These are phyloP conservation scores for Arthrocladium fulminans DNA, from an alignment of 2,329 filamentous ascomycete genomes.

Conservation along the genomic window DNA sequence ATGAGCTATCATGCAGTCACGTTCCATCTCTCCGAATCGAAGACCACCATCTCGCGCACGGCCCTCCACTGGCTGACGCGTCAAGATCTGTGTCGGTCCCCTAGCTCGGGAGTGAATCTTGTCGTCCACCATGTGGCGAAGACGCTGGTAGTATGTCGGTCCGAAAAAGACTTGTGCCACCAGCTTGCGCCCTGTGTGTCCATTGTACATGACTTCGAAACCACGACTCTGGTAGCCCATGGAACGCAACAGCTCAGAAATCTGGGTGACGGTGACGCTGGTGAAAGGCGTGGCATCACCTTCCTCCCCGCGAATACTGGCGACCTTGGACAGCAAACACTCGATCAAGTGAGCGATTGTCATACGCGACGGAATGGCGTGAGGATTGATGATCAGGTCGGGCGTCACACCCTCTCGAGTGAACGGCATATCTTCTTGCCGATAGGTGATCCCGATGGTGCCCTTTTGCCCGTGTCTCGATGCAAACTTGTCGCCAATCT, in stretches of 20 bases:
- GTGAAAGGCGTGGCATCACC: slow-evolving; percentile 97
- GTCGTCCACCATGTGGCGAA: slow-evolving; percentile 99
- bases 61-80: slow-evolving; percentile 93
- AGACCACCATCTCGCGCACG: slow-evolving; percentile 95
- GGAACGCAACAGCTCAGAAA: slow-evolving; percentile 75
- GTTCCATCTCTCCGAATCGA: slow-evolving; percentile 99
- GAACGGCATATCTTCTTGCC: slow-evolving; percentile 98
- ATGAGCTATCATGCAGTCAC: slow-evolving; percentile 99
- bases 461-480: slow-evolving; percentile 99
- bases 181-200: slow-evolving; percentile 89
- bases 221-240: slow-evolving; percentile 95
- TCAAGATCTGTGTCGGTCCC: slow-evolving; percentile 94
- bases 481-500: slow-evolving; percentile 98
- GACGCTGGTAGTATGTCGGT: slow-evolving; percentile 95
- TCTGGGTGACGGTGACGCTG: slow-evolving; percentile 88
- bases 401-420: slow-evolving; percentile 82
- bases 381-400: slow-evolving; percentile 97
- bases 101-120: slow-evolving; percentile 99
- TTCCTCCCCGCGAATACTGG: slow-evolving; percentile 84
- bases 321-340: slow-evolving; percentile 93
- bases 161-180: slow-evolving; percentile 93
- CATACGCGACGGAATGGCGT: slow-evolving; percentile 99
- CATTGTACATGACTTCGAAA: slow-evolving; percentile 98
- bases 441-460: slow-evolving; percentile 96
- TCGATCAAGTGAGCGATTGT: slow-evolving; percentile 99